phyloP scores from a whole-genome alignment of 2,329 filamentous ascomycete species.

The Tolypocladium guangdongense region DNA sequence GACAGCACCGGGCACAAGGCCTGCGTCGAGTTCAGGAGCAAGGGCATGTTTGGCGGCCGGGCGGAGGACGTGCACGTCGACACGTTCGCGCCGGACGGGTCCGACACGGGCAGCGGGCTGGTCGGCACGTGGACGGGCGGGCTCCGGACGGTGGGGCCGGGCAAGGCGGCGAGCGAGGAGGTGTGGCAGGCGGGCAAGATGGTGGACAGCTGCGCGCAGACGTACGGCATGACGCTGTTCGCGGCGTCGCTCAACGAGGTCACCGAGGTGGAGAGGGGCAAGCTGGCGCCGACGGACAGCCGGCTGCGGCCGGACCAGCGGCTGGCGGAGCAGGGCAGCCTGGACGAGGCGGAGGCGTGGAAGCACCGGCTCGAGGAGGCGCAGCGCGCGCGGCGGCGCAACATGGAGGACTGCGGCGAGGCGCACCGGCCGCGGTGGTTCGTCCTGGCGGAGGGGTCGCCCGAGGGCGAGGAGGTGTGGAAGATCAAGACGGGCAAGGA shows the following conservation, averaged over 20 bases:
- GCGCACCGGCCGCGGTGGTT: constrained; percentile 77
- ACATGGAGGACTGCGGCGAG: constrained; percentile 65
- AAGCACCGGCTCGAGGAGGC: constrained; percentile 80
- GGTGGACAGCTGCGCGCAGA: constrained; percentile 66
- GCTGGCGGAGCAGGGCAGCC: constrained; percentile 67
- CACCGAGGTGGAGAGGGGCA: constrained; percentile 64
- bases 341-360: constrained; percentile 73
- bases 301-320: constrained; percentile 80
- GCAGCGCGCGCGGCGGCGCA: constrained; percentile 63
- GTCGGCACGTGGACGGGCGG: constrained; percentile 75
- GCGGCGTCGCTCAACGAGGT: constrained; percentile 81
- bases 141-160: constrained; percentile 55
- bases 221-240: constrained; percentile 83
- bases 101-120: constrained; percentile 55
- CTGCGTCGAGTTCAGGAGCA: constrained; percentile 81
- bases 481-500: constrained; percentile 70
- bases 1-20: constrained; percentile 78
- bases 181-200: constrained; percentile 73
- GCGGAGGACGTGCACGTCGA: constrained; percentile 81
- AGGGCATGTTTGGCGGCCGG: constrained; percentile 94
- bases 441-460: constrained; percentile 49
- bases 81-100: constrained; percentile 55
- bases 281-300: constrained; percentile 71
- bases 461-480: constrained; percentile 59
- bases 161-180: constrained; percentile 48